Evolutionary conservation across 2,329 filamentous ascomycete species (phyloP), one percentile per base, ranked within the genome.

Genomic region (Beauveria caledonica): DNA sequence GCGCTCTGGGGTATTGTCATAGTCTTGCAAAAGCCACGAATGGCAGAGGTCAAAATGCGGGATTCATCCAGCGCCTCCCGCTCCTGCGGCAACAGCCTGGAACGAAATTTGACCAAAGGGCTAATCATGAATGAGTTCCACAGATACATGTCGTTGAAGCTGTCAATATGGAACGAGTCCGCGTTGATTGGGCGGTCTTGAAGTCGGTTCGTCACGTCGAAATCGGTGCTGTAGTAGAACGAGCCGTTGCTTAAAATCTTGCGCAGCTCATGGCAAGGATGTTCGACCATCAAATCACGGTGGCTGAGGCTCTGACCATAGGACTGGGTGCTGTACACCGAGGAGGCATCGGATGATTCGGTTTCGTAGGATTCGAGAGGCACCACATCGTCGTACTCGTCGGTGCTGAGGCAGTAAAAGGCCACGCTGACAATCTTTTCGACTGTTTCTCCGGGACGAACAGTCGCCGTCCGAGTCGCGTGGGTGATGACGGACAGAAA

Each of bases 111-210:
- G 33, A 97, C 87, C 58, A 99, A 80, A 5, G 94, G 92, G 64
- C 89, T 87, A 68, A 99, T 96, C 92, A 99, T 97, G 75, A 95
- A 97, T 3, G 91, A 95, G 70, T 99, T 99, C 94, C 94, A 99
- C 19, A 99, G 76, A 70, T 96, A 97, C 1, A 89, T 88, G 68
- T 92, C 88, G 72, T 99, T 92, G 63, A 97, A 86, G 68, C 90
- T 94, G 70, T 96, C 92, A 63, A 97, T 91, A 64, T 96, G 90
- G 64, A 97, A 92, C 0, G 88, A 86, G 49, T 86, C 82, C 21
- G 85, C 85, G 70, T 93, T 90, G 60, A 88, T 84, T 15, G 87
- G 85, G 67, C 93, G 86, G 70, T 97, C 89, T 73, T 99, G 94
- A 64, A 97, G 77, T 66, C 94, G 84, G 73, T 96, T 92, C 3